Conservation (phyloP, 805 yeast species). For the Ogataea siamensis region DNA sequence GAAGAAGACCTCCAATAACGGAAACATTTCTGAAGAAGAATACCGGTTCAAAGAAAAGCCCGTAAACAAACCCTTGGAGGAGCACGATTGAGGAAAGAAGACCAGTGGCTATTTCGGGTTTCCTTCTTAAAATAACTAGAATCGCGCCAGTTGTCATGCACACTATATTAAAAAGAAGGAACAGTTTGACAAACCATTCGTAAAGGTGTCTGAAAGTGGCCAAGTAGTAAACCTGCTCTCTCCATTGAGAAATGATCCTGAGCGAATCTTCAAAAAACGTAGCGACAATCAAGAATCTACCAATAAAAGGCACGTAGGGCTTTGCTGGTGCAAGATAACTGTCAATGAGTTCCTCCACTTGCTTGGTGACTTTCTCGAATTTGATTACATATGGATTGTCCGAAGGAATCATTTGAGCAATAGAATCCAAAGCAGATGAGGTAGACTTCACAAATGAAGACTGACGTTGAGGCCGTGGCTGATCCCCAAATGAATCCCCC, state of each 20-base stretch:
- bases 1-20: slow-evolving; percentile 86
- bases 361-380: slow-evolving; percentile 51
- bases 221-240: slow-evolving; percentile 82
- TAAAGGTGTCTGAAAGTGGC: slow-evolving; percentile 78
- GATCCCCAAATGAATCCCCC: slow-evolving; percentile 11
- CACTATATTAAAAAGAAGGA: slow-evolving; percentile 59
- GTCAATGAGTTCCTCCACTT: slow-evolving; percentile 55
- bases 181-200: slow-evolving; percentile 70
- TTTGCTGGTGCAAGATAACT: slow-evolving; percentile 49
- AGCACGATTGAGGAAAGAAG: slow-evolving; percentile 69
- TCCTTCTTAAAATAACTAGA: slow-evolving; percentile 64
- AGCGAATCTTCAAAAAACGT: slow-evolving; percentile 89
- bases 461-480: slow-evolving; percentile 9
- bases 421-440: slow-evolving; percentile 23
- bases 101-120: slow-evolving; percentile 67
- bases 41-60: slow-evolving; percentile 74
- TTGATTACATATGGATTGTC: slow-evolving; percentile 33
- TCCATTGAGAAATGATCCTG: slow-evolving; percentile 85
- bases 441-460: slow-evolving; percentile 12
- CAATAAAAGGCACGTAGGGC: slow-evolving; percentile 83
- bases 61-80: slow-evolving; percentile 84
- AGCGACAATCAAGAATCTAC: slow-evolving; percentile 86
- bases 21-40: slow-evolving; percentile 86
- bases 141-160: slow-evolving; percentile 75
- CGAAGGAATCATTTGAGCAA: slow-evolving; percentile 32